phyloP scores from a whole-genome alignment of 768 basidiomycete genomes.

The Hericium coralloides region DNA sequence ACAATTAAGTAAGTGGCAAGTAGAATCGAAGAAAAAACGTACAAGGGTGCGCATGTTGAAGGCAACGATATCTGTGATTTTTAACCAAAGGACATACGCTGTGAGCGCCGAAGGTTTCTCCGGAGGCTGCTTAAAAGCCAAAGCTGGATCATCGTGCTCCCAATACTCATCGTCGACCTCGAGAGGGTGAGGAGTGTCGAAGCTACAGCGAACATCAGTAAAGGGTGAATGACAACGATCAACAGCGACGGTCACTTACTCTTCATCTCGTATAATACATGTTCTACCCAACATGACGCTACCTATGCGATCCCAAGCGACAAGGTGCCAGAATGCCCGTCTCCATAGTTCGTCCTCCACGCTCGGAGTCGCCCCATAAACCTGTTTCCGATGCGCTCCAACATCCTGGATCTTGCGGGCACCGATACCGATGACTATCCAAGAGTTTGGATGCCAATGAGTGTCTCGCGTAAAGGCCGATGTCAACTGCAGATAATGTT shows the following conservation, averaged over 20 bases:
- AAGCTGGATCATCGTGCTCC: conserved; percentile 30
- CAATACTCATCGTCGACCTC: conserved; percentile 53
- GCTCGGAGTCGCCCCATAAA: conserved; percentile 19
- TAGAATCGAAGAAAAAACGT: background rate
- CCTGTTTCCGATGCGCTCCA: conserved; percentile 37
- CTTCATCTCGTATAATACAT: conserved; percentile 53
- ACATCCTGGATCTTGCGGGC: conserved; percentile 48
- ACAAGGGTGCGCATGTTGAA: conserved; percentile 38
- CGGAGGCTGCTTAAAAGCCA: conserved; percentile 39
- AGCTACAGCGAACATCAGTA: conserved; percentile 19
- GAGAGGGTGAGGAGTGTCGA: conserved; percentile 40
- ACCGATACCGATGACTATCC: conserved; percentile 36
- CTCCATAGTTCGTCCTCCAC: conserved; percentile 43
- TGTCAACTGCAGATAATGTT: conserved; percentile 30
- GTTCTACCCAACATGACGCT: conserved; percentile 48
- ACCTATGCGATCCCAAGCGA: conserved; percentile 48
- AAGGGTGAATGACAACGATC: background rate
- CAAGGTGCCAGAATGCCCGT: conserved; percentile 46
- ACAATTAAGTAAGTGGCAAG: background rate
- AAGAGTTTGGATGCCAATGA: conserved; percentile 29
- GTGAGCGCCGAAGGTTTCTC: conserved; percentile 30
- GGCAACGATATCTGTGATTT: conserved; percentile 37
- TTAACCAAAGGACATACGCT: conserved; percentile 34
- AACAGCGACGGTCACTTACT: conserved; percentile 34
- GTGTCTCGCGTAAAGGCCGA: conserved; percentile 40